Percentiles rank a stretch among this genome's conserved stretches.
These are phyloP conservation scores for Orbilia javanica DNA, from an alignment of 2,329 filamentous ascomycete genomes.

Conservation along the genomic window DNA sequence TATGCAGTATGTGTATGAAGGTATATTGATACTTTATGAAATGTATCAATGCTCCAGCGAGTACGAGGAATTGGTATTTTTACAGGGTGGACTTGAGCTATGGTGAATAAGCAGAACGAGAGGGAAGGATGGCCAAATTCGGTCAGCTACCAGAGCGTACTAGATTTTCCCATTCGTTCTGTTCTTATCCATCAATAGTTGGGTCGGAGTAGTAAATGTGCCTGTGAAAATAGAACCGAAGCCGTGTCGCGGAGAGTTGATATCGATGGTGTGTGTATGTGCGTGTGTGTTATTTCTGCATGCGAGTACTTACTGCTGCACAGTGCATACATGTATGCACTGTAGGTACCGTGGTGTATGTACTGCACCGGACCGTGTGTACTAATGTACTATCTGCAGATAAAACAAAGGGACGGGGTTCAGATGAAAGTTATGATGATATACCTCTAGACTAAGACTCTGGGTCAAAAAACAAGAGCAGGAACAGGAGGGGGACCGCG, in stretches of 20 bases:
- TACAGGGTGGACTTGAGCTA: not conserved
- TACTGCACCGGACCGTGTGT: not conserved
- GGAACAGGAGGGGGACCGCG: not conserved
- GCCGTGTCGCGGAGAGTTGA: not conserved
- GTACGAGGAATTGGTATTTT: not conserved
- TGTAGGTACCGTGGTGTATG: too few relatives aligned
- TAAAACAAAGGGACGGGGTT: not conserved
- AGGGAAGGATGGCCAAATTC: not conserved
- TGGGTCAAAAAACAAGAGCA: too few relatives aligned
- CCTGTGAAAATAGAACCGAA: not conserved
- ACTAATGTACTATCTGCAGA: not conserved
- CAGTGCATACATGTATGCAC: too few relatives aligned
- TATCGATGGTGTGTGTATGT: not conserved
- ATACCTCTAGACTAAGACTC: too few relatives aligned
- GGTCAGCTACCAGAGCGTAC: conserved; percentile 12
- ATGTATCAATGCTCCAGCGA: not conserved
- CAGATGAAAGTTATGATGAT: conserved; percentile 14
- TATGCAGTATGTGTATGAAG: not conserved
- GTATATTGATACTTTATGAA: not conserved
- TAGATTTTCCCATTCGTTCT: conserved; percentile 11
- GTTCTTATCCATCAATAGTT: not conserved
- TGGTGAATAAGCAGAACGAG: not conserved
- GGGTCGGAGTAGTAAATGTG: too few relatives aligned
- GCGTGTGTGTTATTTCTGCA: not conserved
- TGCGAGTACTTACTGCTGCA: not conserved